phyloP scores from a whole-genome alignment of 192 early-diverging fungal genomes.

The Backusella sp. region DNA sequence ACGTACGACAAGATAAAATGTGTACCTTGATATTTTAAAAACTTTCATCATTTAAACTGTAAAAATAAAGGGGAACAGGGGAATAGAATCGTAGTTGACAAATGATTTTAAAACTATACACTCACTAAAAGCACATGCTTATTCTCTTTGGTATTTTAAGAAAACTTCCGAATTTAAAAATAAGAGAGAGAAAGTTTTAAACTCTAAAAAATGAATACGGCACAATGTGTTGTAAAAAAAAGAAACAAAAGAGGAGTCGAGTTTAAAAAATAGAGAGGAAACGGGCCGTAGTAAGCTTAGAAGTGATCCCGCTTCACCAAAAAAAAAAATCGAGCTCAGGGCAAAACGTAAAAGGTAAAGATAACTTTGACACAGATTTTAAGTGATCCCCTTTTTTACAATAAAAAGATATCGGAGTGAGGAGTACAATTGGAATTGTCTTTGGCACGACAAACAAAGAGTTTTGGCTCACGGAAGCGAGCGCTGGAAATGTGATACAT shows the following conservation, averaged over 20 bases:
- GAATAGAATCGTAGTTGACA: not conserved
- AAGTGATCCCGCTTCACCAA: not conserved
- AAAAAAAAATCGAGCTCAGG: not conserved
- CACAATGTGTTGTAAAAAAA: not conserved
- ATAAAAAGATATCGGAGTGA: not conserved
- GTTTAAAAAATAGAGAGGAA: not conserved
- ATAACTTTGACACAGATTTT: slow-evolving; percentile 2
- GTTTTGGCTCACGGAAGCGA: not conserved
- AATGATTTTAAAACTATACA: not conserved
- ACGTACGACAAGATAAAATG: not conserved
- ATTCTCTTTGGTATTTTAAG: not conserved
- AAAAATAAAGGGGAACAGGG: no score
- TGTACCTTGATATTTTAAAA: not conserved
- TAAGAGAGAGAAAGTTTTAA: not conserved
- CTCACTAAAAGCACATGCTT: not conserved
- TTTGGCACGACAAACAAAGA: slow-evolving; percentile 5
- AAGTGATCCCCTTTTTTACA: not conserved
- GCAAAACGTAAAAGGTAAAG: not conserved
- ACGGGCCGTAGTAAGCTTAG: slow-evolving; percentile 2
- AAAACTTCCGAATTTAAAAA: not conserved
- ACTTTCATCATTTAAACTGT: not conserved
- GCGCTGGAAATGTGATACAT: slow-evolving; percentile 1
- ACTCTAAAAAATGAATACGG: not conserved
- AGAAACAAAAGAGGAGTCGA: not conserved
- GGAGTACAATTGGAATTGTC: not conserved